Evolutionary conservation across 208 protist species (phyloP).

Genomic region (Trypanosoma theileri): DNA sequence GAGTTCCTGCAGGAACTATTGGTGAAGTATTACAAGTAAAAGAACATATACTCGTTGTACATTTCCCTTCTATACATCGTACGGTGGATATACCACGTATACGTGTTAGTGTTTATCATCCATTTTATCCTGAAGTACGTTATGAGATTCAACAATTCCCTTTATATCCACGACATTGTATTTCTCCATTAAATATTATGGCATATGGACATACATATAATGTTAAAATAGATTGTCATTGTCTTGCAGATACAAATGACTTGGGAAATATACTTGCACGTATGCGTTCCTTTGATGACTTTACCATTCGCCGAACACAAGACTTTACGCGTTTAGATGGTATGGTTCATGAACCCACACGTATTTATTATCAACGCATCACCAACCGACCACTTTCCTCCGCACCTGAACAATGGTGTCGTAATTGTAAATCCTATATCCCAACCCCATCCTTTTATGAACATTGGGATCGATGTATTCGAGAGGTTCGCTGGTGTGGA

Average conservation of each 20-base stretch:
- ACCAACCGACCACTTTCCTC: constrained; percentile 38
- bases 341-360: constrained; percentile 89
- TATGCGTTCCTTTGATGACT: constrained; percentile 80
- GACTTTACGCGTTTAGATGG: constrained; percentile 79
- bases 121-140: constrained; percentile 67
- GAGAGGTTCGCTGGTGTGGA: constrained; percentile 80
- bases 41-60: constrained; percentile 75
- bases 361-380: constrained; percentile 86
- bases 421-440: constrained; percentile 89
- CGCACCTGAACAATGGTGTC: constrained; percentile 82
- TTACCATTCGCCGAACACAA: constrained; percentile 67
- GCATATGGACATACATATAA: constrained; percentile 52
- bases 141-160: constrained; percentile 86
- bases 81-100: constrained; percentile 81
- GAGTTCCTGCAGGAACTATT: constrained; percentile 71
- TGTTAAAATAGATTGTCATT: constrained; percentile 73
- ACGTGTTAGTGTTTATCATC: constrained; percentile 70
- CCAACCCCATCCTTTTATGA: constrained; percentile 57
- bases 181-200: constrained; percentile 68
- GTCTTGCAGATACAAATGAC: constrained; percentile 89
- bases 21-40: constrained; percentile 78
- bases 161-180: constrained; percentile 66
- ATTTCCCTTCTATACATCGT: constrained; percentile 73
- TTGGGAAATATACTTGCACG: constrained; percentile 82
- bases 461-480: constrained; percentile 79